phyloP scores from a whole-genome alignment of 768 basidiomycete species.

The Hemileccinum impolitum region DNA sequence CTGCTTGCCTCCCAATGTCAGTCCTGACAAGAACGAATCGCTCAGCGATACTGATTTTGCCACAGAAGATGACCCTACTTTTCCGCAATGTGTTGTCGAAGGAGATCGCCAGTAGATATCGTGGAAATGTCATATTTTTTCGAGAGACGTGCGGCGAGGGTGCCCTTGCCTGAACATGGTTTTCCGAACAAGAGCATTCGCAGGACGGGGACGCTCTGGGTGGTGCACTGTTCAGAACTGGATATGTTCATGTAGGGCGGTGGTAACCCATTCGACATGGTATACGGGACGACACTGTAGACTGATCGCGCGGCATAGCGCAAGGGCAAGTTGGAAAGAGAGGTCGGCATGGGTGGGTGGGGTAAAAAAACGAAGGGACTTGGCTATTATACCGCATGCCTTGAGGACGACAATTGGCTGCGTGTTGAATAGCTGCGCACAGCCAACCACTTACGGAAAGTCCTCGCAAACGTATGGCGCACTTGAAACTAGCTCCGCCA shows the following conservation, averaged over 20 bases:
- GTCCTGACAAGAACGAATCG: slow-evolving; percentile 40
- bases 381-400: slow-evolving; percentile 18
- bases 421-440: background rate
- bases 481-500: too few relatives aligned
- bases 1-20: slow-evolving; percentile 68
- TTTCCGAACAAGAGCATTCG: slow-evolving; percentile 55
- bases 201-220: slow-evolving; percentile 27
- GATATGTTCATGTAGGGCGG: slow-evolving; percentile 47
- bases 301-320: slow-evolving; percentile 14
- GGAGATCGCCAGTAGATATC: slow-evolving; percentile 79
- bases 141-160: slow-evolving; percentile 66
- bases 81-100: slow-evolving; percentile 77
- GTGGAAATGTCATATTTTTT: slow-evolving; percentile 71
- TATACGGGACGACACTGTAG: slow-evolving; percentile 18
- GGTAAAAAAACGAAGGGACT: background rate
- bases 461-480: too few relatives aligned
- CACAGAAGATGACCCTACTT: slow-evolving; percentile 32
- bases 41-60: background rate
- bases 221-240: slow-evolving; percentile 18
- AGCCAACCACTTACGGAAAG: background rate
- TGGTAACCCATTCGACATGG: slow-evolving; percentile 36
- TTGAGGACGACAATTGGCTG: slow-evolving; percentile 16
- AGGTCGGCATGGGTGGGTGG: background rate
- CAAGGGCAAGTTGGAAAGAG: slow-evolving; percentile 1
- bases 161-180: slow-evolving; percentile 79